A percentile compares a stretch with the other conserved stretches of the same genome.
Evolutionary conservation across 2,329 filamentous ascomycete genomes (phyloP).

Genomic region (Penicillium fuscoglaucum): DNA sequence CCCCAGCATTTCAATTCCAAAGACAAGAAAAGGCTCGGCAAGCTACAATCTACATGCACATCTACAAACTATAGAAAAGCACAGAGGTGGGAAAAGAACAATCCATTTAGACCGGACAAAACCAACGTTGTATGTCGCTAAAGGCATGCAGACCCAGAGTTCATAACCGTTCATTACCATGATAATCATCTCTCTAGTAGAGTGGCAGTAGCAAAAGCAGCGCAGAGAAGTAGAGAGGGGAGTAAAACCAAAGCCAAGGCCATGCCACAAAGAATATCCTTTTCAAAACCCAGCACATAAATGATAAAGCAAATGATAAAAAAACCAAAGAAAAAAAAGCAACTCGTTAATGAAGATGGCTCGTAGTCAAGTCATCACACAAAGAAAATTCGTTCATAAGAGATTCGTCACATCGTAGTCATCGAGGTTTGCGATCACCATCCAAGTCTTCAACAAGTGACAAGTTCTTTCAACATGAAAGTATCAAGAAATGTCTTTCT

Average conservation of each 20-base stretch:
- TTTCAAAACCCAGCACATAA: constrained; percentile 13
- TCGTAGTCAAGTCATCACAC: constrained; percentile 19
- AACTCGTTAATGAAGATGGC: constrained; percentile 12
- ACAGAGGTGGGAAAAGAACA: not conserved
- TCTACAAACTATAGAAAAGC: not conserved
- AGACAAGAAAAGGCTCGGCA: not conserved
- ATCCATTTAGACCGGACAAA: constrained; percentile 4
- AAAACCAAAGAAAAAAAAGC: constrained; percentile 1
- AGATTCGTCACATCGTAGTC: constrained; percentile 43
- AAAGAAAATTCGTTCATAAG: constrained; percentile 31
- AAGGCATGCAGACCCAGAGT: constrained; percentile 13
- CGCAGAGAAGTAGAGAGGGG: constrained; percentile 9
- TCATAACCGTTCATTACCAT: constrained; percentile 32
- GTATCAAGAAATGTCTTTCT: constrained; percentile 19
- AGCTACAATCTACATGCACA: not conserved
- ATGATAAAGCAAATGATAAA: constrained; percentile 4
- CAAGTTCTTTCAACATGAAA: not conserved
- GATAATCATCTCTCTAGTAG: constrained; percentile 30
- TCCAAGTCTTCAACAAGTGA: not conserved
- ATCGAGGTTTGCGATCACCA: constrained; percentile 22
- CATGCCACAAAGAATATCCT: constrained; percentile 13
- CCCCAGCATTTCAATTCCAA: not conserved
- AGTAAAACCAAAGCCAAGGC: constrained; percentile 9
- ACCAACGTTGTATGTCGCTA: constrained; percentile 11
- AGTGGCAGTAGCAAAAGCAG: constrained; percentile 14